Conservation (phyloP, 148 eudicot species). For the Rhododendron simsii region DNA sequence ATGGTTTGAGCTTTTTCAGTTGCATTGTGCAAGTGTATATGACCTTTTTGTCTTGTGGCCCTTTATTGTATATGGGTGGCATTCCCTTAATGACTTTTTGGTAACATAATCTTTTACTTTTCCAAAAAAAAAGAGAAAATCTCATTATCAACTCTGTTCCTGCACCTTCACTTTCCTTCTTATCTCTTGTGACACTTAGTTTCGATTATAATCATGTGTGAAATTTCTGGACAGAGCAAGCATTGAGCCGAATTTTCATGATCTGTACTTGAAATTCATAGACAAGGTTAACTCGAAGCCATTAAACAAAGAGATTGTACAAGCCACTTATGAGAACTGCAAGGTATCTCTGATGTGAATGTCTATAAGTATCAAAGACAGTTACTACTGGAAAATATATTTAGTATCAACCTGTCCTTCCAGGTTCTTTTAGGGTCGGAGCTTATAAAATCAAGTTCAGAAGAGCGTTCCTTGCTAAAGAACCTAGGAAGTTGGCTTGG, state of each 20-base stretch:
- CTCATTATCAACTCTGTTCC: background rate
- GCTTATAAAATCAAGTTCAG: slow-evolving; percentile 91
- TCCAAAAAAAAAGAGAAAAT: background rate
- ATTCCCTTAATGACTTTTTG: no score
- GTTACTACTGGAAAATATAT: slow-evolving; percentile 1
- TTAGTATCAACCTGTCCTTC: background rate
- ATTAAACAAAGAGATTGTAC: slow-evolving; percentile 63
- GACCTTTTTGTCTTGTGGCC: no score
- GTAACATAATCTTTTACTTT: no score
- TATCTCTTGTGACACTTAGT: slow-evolving; percentile 6
- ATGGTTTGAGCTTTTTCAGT: no score
- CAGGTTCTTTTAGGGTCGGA: slow-evolving; percentile 95
- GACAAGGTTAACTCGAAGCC: slow-evolving; percentile 76
- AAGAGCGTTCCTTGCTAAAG: slow-evolving; percentile 92
- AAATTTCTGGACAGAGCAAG: slow-evolving; percentile 62
- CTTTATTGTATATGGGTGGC: no score
- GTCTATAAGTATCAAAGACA: background rate
- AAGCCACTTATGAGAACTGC: slow-evolving; percentile 92
- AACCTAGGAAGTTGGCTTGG: slow-evolving; percentile 99
- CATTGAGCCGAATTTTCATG: slow-evolving; percentile 94
- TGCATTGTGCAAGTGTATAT: no score
- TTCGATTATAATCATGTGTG: slow-evolving; percentile 2
- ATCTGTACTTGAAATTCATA: slow-evolving; percentile 83
- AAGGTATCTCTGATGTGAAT: slow-evolving; percentile 40
- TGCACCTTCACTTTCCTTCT: background rate